phyloP scores from a whole-genome alignment of 371 early-diverging fungal species.

The Apophysomyces variabilis region DNA sequence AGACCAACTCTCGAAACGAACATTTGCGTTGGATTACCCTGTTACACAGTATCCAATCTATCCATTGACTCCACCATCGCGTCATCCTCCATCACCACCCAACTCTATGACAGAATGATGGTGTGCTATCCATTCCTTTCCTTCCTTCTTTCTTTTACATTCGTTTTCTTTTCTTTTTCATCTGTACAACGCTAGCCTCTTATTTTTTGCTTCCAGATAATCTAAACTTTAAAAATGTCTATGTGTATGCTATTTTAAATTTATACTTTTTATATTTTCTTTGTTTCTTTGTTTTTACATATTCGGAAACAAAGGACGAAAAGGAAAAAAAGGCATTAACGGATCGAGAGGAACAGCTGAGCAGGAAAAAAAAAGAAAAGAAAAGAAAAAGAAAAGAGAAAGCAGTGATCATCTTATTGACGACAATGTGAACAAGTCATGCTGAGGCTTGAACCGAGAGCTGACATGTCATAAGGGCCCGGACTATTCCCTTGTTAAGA shows the following conservation, averaged over 20 bases:
- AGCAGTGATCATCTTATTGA: conserved; percentile 1
- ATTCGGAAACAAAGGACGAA: background rate
- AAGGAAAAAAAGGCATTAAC: background rate
- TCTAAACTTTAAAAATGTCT: conserved; percentile 1
- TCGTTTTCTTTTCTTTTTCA: background rate
- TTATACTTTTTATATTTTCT: background rate
- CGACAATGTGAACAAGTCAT: conserved; percentile 10
- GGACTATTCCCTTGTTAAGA: no score
- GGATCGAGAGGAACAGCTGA: background rate
- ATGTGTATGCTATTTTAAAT: conserved; percentile 6
- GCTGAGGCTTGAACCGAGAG: background rate
- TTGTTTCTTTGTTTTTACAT: background rate
- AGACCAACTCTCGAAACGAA: conserved; percentile 40
- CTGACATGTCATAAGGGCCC: conserved; percentile 6
- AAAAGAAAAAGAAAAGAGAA: background rate
- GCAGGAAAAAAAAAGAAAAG: background rate
- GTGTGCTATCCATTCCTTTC: background rate
- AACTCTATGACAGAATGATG: conserved; percentile 2
- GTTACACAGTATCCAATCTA: conserved; percentile 26
- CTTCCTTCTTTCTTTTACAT: background rate
- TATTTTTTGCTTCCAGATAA: background rate
- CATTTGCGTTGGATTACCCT: conserved; percentile 27
- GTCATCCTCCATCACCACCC: conserved; percentile 20
- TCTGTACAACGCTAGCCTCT: background rate
- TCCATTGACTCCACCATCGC: conserved; percentile 31